A percentile compares a stretch with the other conserved stretches of the same genome.
These are phyloP conservation scores for Ganoderma leucocontextum DNA, from an alignment of 1,284 basidiomycete species.

Conservation along the genomic window DNA sequence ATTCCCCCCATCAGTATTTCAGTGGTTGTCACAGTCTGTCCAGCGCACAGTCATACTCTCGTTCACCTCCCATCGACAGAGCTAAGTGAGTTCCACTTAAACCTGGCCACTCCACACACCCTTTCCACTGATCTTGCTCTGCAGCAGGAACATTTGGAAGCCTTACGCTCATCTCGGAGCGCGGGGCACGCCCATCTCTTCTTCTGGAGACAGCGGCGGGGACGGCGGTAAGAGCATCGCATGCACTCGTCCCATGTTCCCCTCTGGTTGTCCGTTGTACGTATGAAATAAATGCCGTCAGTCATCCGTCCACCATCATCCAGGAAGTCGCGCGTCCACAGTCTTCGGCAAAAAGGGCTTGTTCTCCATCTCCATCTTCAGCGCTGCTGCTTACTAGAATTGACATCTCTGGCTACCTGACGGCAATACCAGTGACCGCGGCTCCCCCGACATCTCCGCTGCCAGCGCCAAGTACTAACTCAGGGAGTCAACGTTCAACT, in stretches of 20 bases:
- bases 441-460: constrained; percentile 38
- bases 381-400: constrained; percentile 48
- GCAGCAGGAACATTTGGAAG: constrained; percentile 52
- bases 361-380: constrained; percentile 57
- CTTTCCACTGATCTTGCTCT: not conserved
- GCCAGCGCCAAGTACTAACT: constrained; percentile 57
- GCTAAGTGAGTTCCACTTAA: constrained; percentile 51
- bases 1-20: no score
- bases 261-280: constrained; percentile 51
- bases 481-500: constrained; percentile 45
- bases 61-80: no score
- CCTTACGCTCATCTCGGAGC: no score
- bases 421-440: constrained; percentile 36
- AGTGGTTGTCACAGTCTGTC: no score
- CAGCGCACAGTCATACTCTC: no score
- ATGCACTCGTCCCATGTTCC: constrained; percentile 62
- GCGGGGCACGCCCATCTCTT: constrained; percentile 71
- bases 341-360: constrained; percentile 36
- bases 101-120: no score
- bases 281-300: not conserved
- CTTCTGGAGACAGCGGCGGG: constrained; percentile 73
- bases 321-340: constrained; percentile 46
- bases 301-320: no score
- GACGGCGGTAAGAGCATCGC: constrained; percentile 65
- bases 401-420: constrained; percentile 43